These are phyloP conservation scores for Pulveroboletus sp. DNA, from an alignment of 768 basidiomycete genomes.

Conservation along the genomic window DNA sequence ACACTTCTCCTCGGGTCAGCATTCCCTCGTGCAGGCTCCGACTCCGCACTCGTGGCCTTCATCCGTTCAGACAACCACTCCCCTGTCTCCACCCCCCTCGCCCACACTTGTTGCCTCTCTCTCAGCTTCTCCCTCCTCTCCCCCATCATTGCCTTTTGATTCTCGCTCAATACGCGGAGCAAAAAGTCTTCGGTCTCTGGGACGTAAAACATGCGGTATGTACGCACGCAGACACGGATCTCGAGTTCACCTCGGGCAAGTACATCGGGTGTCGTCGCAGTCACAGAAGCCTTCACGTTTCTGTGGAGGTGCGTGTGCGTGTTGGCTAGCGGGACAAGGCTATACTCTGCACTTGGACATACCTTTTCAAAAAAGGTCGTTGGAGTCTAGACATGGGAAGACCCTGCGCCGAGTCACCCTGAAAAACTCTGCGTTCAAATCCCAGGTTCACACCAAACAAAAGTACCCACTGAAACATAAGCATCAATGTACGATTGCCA, in stretches of 20 bases:
- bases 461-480: constrained; percentile 54
- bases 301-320: constrained; percentile 5
- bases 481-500: constrained; percentile 81
- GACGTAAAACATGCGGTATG: constrained; percentile 26
- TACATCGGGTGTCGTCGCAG: constrained; percentile 38
- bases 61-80: constrained; percentile 9
- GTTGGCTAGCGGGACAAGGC: neutral
- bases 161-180: constrained; percentile 6
- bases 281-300: constrained; percentile 14
- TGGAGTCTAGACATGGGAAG: constrained; percentile 43
- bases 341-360: constrained; percentile 11
- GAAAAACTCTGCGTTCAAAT: neutral
- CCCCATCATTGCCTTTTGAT: constrained; percentile 1
- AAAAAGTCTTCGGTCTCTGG: constrained; percentile 26
- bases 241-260: constrained; percentile 60
- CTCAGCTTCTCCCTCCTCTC: constrained; percentile 1
- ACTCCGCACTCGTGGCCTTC: neutral
- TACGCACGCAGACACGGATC: constrained; percentile 65
- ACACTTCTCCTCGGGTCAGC: neutral
- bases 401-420: constrained; percentile 58
- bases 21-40: neutral
- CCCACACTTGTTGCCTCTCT: constrained; percentile 14
- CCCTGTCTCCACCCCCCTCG: constrained; percentile 10
- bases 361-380: constrained; percentile 67
- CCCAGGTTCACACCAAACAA: neutral